phyloP scores from a whole-genome alignment of 164 flowering plant species.

The Macadamia tetraphylla region DNA sequence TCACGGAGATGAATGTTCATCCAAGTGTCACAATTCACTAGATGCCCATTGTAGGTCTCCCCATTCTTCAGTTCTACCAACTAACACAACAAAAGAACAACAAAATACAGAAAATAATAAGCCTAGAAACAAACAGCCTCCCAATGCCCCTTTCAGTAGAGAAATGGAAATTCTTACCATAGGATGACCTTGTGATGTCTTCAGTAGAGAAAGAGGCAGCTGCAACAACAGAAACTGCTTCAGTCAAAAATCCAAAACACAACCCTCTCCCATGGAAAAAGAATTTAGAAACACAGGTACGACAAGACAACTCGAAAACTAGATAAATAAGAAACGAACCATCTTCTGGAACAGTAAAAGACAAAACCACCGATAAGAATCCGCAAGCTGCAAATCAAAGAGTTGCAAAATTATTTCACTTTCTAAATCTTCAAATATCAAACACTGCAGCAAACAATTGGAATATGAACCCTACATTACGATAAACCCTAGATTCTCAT shows the following conservation, averaged over 20 bases:
- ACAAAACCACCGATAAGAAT: background rate
- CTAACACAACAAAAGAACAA: slow-evolving; percentile 34
- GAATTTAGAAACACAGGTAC: background rate
- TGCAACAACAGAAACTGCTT: slow-evolving; percentile 21
- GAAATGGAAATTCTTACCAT: slow-evolving; percentile 49
- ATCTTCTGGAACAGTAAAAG: background rate
- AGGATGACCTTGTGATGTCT: slow-evolving; percentile 95
- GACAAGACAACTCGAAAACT: background rate
- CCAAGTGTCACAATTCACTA: slow-evolving; percentile 99
- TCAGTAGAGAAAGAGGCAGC: slow-evolving; percentile 89
- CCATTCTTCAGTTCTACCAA: slow-evolving; percentile 96
- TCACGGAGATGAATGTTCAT: slow-evolving; percentile 98
- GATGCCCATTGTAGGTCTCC: slow-evolving; percentile 94
- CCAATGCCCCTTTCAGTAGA: background rate
- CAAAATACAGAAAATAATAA: slow-evolving; percentile 7
- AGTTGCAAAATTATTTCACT: background rate
- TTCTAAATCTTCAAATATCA: background rate
- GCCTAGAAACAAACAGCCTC: background rate
- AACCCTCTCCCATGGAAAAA: background rate
- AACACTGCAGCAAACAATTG: background rate
- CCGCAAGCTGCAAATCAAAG: background rate
- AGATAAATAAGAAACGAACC: background rate
- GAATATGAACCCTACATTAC: background rate
- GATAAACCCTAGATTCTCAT: slow-evolving; percentile 2
- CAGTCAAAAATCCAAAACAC: background rate